Evolutionary conservation across 192 early-diverging fungal species (phyloP).

Genomic region (Rhizophagus prolifer): DNA sequence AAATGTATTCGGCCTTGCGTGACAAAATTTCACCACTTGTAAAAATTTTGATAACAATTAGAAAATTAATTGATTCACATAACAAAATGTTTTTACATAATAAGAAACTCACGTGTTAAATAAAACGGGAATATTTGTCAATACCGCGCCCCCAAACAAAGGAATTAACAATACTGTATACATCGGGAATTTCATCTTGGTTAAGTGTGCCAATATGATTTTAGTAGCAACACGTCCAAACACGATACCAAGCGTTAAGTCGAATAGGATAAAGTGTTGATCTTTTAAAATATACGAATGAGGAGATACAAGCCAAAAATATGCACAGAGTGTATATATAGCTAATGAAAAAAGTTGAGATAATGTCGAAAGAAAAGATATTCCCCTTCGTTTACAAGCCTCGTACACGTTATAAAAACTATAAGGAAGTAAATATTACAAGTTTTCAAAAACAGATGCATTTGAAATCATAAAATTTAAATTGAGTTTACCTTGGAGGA

Average conservation of each 20-base stretch:
- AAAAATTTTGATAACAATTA: slow-evolving; percentile 20
- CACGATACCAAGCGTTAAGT: slow-evolving; percentile 73
- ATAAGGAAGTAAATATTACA: background rate
- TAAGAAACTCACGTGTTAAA: slow-evolving; percentile 47
- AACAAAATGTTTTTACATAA: background rate
- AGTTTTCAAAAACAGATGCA: background rate
- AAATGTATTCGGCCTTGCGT: slow-evolving; percentile 64
- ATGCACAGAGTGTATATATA: slow-evolving; percentile 60
- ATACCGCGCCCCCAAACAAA: slow-evolving; percentile 66
- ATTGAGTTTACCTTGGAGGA: slow-evolving; percentile 49
- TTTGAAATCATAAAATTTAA: background rate
- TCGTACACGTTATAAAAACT: slow-evolving; percentile 50
- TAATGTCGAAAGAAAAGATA: slow-evolving; percentile 61
- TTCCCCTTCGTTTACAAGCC: slow-evolving; percentile 55
- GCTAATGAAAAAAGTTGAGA: slow-evolving; percentile 65
- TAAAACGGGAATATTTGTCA: slow-evolving; percentile 61
- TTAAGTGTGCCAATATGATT: slow-evolving; percentile 88
- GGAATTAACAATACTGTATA: slow-evolving; percentile 80
- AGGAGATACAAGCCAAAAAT: slow-evolving; percentile 69
- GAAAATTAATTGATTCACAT: background rate
- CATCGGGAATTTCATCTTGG: slow-evolving; percentile 77
- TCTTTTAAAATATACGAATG: slow-evolving; percentile 65
- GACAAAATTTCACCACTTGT: slow-evolving; percentile 65
- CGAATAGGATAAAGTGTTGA: slow-evolving; percentile 74
- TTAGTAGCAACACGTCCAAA: slow-evolving; percentile 88